Conservation (phyloP, 2,329 filamentous ascomycete genomes). For the Harringtonia lauricola region DNA sequence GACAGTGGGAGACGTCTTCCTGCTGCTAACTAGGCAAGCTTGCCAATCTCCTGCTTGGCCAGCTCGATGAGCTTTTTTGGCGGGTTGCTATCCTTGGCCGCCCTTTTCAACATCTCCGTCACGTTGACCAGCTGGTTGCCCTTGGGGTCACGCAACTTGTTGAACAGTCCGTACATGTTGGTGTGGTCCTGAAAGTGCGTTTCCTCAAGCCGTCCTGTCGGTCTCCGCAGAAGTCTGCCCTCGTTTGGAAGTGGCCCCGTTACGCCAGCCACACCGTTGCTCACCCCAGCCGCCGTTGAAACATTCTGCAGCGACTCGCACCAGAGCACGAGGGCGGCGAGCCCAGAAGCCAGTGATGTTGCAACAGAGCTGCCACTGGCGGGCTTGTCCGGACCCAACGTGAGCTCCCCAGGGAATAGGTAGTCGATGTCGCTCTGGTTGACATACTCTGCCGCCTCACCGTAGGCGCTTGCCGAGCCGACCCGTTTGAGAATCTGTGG, state of each 20-base stretch:
- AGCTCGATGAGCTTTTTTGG: not conserved
- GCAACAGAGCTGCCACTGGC: not conserved
- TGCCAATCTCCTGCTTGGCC: not conserved
- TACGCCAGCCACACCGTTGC: not conserved
- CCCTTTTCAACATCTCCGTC: not conserved
- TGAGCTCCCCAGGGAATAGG: not conserved
- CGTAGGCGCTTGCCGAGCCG: not conserved
- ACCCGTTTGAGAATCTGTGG: not conserved
- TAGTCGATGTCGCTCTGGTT: not conserved
- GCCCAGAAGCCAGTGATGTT: not conserved
- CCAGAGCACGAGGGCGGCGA: not conserved
- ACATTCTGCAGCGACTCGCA: not conserved
- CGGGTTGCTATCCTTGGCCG: not conserved
- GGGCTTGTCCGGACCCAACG: not conserved
- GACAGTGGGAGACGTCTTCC: too few relatives aligned
- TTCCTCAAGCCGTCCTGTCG: not conserved
- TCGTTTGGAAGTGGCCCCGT: not conserved
- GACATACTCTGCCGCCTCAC: not conserved
- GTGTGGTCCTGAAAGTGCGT: not conserved
- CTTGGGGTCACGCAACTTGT: not conserved
- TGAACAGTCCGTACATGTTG: not conserved
- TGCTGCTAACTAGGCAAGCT: too few relatives aligned
- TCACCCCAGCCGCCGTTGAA: not conserved
- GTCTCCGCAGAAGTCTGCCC: not conserved
- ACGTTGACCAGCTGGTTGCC: not conserved